A percentile compares a stretch with the other conserved stretches of the same genome.
phyloP scores from a whole-genome alignment of 495 filamentous ascomycete species.

The Penicillium bialowiezense region DNA sequence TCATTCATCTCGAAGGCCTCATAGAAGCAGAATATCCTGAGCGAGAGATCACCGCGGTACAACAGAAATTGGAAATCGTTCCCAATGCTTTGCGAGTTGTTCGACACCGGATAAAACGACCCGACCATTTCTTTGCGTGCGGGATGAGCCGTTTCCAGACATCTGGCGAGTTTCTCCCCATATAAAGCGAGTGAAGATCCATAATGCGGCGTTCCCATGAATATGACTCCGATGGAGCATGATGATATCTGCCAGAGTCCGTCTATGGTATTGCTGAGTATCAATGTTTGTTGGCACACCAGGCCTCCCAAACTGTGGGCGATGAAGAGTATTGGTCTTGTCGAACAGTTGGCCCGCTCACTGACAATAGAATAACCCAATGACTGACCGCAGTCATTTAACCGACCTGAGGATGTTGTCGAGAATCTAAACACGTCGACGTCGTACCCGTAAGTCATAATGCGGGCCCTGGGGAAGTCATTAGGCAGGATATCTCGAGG shows the following conservation, averaged over 20 bases:
- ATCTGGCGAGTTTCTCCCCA: neutral
- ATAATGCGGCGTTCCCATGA: conserved; percentile 4
- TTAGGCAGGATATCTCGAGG: conserved; percentile 1
- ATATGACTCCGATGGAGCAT: neutral
- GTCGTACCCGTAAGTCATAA: conserved; percentile 7
- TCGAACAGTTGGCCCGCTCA: neutral
- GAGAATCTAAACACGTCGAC: neutral
- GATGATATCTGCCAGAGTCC: conserved; percentile 5
- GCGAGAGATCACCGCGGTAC: neutral
- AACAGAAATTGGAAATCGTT: neutral
- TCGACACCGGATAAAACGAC: neutral
- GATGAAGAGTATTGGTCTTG: conserved; percentile 3
- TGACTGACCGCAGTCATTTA: conserved; percentile 1
- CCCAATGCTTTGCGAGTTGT: neutral
- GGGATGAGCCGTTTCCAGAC: neutral
- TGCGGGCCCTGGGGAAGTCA: conserved; percentile 1
- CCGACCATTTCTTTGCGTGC: neutral
- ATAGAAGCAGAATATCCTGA: conserved; percentile 2
- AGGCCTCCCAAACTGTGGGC: conserved; percentile 2
- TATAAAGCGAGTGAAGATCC: neutral
- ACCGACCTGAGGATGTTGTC: neutral
- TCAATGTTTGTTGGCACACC: conserved; percentile 1
- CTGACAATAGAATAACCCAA: conserved; percentile 5
- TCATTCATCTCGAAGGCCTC: conserved; percentile 1
- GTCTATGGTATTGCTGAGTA: conserved; percentile 3